Evolutionary conservation across 495 filamentous ascomycete genomes (phyloP), one percentile per base, ranked within the genome.

Genomic region (Trichocladium uniseriatum): DNA sequence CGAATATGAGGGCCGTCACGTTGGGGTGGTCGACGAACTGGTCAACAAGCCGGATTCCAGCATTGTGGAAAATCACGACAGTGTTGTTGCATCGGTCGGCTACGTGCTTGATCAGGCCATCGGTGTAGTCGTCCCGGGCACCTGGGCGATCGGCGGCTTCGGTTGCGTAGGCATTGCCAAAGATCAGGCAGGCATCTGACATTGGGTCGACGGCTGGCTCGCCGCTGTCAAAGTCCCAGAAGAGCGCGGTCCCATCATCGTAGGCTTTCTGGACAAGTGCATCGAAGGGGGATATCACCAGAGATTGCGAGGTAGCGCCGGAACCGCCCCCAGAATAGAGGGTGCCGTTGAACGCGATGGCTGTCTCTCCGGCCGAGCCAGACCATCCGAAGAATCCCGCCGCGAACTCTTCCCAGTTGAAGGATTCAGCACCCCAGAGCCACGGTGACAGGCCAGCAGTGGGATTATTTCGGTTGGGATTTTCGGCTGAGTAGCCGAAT

Each of bases 171-270:
- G 71, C 69, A 52, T 83, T 87, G 48, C 78, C 74, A 38, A 87
- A 78, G 0, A 86, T 76, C 4, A 83, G 61, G 58, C 81, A 84
- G 7, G 86, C 74, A 54, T 88, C 83, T 16, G 83, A 76, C 14
- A 68, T 64, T 16, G 65, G 62, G 45, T 73, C 61, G 21, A 77
- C 70, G 14, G 52, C 9, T 0, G 72, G 69, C 19, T 60, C 57
- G 16, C 56, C 52, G 49, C 53, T 69, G 50, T 62, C 61, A 57
- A 62, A 72, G 54, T 70, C 75, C 73, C 62, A 83, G 65, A 63
- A 70, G 32, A 71, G 60, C 44, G 54, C 73, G 42, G 70, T 81
- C 45, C 69, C 75, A 45, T 87, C 83, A 1, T 74, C 69, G 32
- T 70, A 71, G 9, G 74, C 73, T 14, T 65, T 69, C 15, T 62